A percentile compares a stretch with the other conserved stretches of the same genome.
These are phyloP conservation scores for Coccomyxa sp. DNA, from an alignment of 139 green algal genomes.

Conservation along the genomic window DNA sequence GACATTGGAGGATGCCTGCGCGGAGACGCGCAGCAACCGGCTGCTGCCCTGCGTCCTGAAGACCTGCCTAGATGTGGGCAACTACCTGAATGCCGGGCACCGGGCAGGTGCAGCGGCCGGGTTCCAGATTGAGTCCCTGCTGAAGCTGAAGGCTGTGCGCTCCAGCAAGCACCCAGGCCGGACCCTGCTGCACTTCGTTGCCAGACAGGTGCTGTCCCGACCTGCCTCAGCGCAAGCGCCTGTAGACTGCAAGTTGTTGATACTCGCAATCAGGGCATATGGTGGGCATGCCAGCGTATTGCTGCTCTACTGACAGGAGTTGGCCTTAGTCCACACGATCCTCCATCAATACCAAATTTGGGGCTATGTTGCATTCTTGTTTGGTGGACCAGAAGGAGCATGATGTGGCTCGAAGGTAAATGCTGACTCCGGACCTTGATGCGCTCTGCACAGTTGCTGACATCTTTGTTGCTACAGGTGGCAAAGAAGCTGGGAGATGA, in stretches of 20 bases:
- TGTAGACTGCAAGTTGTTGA: too few species aligned
- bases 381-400: not conserved
- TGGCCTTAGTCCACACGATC: not conserved
- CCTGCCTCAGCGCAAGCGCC: not conserved
- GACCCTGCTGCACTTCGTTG: slow-evolving; percentile 62
- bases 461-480: not conserved
- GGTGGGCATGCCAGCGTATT: too few species aligned
- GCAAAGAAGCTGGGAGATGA: slow-evolving; percentile 11
- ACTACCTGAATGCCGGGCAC: slow-evolving; percentile 56
- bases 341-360: not conserved
- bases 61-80: slow-evolving; percentile 38
- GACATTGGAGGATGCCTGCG: slow-evolving; percentile 25
- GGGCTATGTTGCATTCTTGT: too few species aligned
- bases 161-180: slow-evolving; percentile 1
- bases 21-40: slow-evolving; percentile 34
- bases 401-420: not conserved
- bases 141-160: slow-evolving; percentile 46
- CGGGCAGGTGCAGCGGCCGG: slow-evolving; percentile 26
- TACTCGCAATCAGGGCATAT: too few species aligned
- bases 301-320: not conserved
- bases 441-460: not conserved
- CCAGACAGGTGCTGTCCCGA: slow-evolving; percentile 18
- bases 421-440: not conserved
- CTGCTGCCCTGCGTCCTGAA: slow-evolving; percentile 39
- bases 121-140: slow-evolving; percentile 43